phyloP scores from a whole-genome alignment of 2,329 filamentous ascomycete species.

The Purpureocillium lavendulum region DNA sequence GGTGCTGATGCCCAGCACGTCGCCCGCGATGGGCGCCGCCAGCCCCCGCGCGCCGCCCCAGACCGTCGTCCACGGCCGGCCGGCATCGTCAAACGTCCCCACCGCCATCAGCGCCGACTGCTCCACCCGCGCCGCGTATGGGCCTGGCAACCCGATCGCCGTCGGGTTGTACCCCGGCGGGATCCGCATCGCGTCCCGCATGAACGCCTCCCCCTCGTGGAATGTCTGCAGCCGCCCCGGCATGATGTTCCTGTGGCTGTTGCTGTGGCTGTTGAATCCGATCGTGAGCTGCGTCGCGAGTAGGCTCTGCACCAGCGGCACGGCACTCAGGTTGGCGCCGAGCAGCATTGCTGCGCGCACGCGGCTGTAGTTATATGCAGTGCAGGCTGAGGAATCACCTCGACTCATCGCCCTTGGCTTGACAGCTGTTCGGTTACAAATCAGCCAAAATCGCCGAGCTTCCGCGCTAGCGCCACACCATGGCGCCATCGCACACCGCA shows the following conservation, averaged over 20 bases:
- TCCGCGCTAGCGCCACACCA: too few relatives aligned
- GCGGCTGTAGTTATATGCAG: too few relatives aligned
- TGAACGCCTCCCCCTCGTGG: slow-evolving; percentile 57
- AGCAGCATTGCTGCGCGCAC: too few relatives aligned
- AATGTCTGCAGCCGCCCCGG: slow-evolving; percentile 29
- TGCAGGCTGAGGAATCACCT: too few relatives aligned
- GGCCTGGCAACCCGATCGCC: slow-evolving; percentile 48
- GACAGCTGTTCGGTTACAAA: too few relatives aligned
- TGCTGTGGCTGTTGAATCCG: not conserved
- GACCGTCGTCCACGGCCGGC: slow-evolving; percentile 66
- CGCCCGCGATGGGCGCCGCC: slow-evolving; percentile 50
- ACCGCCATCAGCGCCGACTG: slow-evolving; percentile 62
- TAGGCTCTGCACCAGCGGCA: too few relatives aligned
- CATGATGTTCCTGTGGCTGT: slow-evolving; percentile 11
- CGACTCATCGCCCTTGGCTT: too few relatives aligned
- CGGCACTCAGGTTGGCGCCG: too few relatives aligned
- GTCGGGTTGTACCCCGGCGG: slow-evolving; percentile 59
- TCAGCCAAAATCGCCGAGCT: too few relatives aligned
- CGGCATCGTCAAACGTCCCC: slow-evolving; percentile 58
- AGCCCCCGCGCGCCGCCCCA: slow-evolving; percentile 71
- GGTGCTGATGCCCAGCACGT: slow-evolving; percentile 55
- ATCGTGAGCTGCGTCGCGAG: too few relatives aligned
- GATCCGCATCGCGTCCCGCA: slow-evolving; percentile 54
- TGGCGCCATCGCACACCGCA: too few relatives aligned
- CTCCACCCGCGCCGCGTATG: slow-evolving; percentile 52